Conservation (phyloP, 2,329 filamentous ascomycete genomes). For the Fusarium sp. region DNA sequence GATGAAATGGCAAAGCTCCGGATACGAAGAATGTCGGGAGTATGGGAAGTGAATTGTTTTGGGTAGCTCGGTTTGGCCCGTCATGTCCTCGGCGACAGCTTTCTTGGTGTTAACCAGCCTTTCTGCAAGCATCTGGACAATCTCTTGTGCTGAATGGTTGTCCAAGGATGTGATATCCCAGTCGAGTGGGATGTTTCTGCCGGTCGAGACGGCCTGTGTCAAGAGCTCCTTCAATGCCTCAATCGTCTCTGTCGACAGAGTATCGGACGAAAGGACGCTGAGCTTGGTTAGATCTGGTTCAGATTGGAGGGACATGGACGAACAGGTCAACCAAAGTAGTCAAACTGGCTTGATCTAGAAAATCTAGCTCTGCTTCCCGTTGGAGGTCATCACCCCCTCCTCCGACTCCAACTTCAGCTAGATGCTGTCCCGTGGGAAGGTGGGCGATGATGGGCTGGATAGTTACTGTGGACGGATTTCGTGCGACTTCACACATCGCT, state of each 20-base stretch:
- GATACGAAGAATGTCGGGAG: slow-evolving; percentile 88
- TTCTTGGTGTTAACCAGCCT: slow-evolving; percentile 12
- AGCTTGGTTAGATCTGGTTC: not conserved
- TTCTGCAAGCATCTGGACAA: slow-evolving; percentile 19
- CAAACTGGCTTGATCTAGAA: slow-evolving; percentile 64
- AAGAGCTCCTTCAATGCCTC: slow-evolving; percentile 26
- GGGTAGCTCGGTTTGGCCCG: slow-evolving; percentile 45
- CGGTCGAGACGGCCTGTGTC: slow-evolving; percentile 26
- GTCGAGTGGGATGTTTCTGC: slow-evolving; percentile 41
- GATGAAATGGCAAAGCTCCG: slow-evolving; percentile 79
- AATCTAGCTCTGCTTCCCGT: slow-evolving; percentile 73
- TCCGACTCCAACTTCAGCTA: slow-evolving; percentile 78
- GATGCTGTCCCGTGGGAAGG: slow-evolving; percentile 66
- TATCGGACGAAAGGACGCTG: slow-evolving; percentile 33
- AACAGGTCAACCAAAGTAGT: slow-evolving; percentile 57
- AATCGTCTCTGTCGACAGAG: slow-evolving; percentile 7
- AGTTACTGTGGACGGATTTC: slow-evolving; percentile 68
- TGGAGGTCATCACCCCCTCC: slow-evolving; percentile 82
- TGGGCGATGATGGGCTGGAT: slow-evolving; percentile 83
- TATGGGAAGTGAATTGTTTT: slow-evolving; percentile 76
- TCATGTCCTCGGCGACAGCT: not conserved
- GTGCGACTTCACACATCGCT: slow-evolving; percentile 64
- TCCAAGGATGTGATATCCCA: slow-evolving; percentile 32
- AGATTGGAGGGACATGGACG: slow-evolving; percentile 15
- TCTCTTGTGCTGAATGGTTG: slow-evolving; percentile 19